Percentiles rank a stretch among this genome's conserved stretches.
phyloP scores from a whole-genome alignment of 2,329 filamentous ascomycete species.

The Dothidotthia symphoricarpi region DNA sequence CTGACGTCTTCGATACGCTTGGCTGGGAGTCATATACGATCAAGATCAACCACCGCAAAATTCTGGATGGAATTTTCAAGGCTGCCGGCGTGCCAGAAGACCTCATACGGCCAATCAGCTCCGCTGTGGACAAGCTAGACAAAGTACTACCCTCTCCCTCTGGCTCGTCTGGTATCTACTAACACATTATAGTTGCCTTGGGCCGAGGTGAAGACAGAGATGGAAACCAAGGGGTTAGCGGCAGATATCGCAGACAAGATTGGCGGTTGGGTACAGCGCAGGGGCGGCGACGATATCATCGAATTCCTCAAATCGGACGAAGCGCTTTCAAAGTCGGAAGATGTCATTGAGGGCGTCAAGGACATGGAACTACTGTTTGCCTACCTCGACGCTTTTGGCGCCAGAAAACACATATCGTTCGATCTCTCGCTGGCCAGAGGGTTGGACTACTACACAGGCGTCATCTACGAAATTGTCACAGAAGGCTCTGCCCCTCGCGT shows the following conservation, averaged over 20 bases:
- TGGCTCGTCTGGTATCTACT: constrained; percentile 2
- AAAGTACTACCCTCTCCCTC: constrained; percentile 54
- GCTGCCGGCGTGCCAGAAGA: constrained; percentile 85
- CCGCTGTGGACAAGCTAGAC: constrained; percentile 93
- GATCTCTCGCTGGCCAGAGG: constrained; percentile 88
- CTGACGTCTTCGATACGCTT: constrained; percentile 80
- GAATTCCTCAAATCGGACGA: constrained; percentile 28
- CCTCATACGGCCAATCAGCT: constrained; percentile 85
- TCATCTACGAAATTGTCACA: constrained; percentile 88
- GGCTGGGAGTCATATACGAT: constrained; percentile 78
- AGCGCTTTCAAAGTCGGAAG: constrained; percentile 54
- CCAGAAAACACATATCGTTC: constrained; percentile 74
- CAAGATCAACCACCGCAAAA: constrained; percentile 93
- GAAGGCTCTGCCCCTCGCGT: constrained; percentile 64
- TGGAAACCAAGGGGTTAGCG: constrained; percentile 87
- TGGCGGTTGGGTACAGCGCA: constrained; percentile 76
- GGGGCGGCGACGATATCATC: constrained; percentile 72
- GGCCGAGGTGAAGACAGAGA: constrained; percentile 86
- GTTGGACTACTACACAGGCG: constrained; percentile 87
- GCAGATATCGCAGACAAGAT: constrained; percentile 79
- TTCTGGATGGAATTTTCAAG: constrained; percentile 87
- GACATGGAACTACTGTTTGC: constrained; percentile 79
- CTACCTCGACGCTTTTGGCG: constrained; percentile 76
- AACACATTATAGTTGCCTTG: constrained; percentile 57
- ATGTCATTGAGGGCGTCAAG: constrained; percentile 72